These are phyloP conservation scores for Exobasidium cylindrosporum DNA, from an alignment of 1,284 basidiomycete species.

Conservation along the genomic window DNA sequence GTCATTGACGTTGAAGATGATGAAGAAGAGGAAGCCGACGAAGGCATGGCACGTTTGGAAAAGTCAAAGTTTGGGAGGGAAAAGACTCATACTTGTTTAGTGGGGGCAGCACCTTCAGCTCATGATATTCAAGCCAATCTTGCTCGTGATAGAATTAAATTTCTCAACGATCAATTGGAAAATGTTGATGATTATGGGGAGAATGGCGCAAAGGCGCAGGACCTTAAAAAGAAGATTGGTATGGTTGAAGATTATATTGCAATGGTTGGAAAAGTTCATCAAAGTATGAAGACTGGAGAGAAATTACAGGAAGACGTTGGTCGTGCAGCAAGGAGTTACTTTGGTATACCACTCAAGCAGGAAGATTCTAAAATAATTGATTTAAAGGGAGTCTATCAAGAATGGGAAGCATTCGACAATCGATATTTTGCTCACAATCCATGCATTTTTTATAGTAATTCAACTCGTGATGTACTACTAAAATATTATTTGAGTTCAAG, in stretches of 20 bases:
- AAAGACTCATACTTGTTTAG: constrained; percentile 75
- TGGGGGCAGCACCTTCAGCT: constrained; percentile 60
- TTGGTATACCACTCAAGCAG: not conserved
- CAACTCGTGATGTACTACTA: constrained; percentile 76
- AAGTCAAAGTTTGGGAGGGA: constrained; percentile 81
- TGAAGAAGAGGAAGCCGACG: not conserved
- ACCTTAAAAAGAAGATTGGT: constrained; percentile 41
- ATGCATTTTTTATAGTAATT: constrained; percentile 74
- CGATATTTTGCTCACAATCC: constrained; percentile 88
- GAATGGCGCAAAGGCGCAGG: constrained; percentile 7
- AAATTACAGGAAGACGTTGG: not conserved
- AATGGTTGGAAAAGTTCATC: constrained; percentile 56
- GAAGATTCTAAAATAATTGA: constrained; percentile 4
- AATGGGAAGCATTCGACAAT: constrained; percentile 81
- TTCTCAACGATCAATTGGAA: constrained; percentile 34
- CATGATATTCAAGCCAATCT: constrained; percentile 70
- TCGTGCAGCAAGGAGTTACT: not conserved
- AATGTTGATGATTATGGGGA: not conserved
- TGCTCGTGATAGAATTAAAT: constrained; percentile 61
- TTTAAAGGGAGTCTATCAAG: constrained; percentile 60
- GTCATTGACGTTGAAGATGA: not conserved
- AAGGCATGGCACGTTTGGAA: constrained; percentile 25
- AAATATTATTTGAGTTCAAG: constrained; percentile 85
- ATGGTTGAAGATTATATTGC: constrained; percentile 66
- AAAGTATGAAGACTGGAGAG: not conserved